Base-by-base conservation (phyloP, 805 yeast species). In the Danielia oregonensis region DNA sequence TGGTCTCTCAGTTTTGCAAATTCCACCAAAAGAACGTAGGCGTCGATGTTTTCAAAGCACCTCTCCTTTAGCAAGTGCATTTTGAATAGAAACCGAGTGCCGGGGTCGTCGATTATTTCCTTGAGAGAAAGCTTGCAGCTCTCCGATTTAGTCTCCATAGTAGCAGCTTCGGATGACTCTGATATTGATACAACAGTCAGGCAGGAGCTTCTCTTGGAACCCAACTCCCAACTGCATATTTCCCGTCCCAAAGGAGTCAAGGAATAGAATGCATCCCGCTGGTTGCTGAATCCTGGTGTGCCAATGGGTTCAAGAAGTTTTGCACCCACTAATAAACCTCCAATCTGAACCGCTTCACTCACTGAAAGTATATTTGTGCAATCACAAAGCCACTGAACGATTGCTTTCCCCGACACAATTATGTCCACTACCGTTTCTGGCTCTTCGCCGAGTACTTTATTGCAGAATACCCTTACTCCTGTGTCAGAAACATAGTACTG, bases 301-400 rank as follows among this genome's bases (percentile, higher is more conserved):
- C 49, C 36, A 9, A 66, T 47, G 2, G 51, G 49, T 1, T 74
- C 61, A 2, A n/a, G n/a, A n/a, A n/a, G n/a, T n/a, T n/a, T n/a
- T n/a, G n/a, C n/a, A n/a, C n/a, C n/a, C n/a, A n/a, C n/a, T n/a
- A 84, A 71, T 9, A 76, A 50, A 4, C 69, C 63, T 0, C 80
- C 76, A 9, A 82, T 57, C 15, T 70, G 70, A 0, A 64, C 51
- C 0, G 86, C 82, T 39, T 78, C 85, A 9, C 62, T 60, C 0
- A 59, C 52, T 33, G 69, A 69, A 44, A 79, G 54, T 1, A 81
- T 65, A 49, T 86, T 93, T 1, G 96, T 84, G 51, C 96, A 88
- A 43, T 91, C 97, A 76, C 82, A 70, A 5, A 91, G 51, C 95
- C 96, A 91, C 51, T 88, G 96, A 58, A 79, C 72, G 0, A 82